phyloP scores from a whole-genome alignment of 1,139 yeast genomes.

The Kodamaea fungicola region DNA sequence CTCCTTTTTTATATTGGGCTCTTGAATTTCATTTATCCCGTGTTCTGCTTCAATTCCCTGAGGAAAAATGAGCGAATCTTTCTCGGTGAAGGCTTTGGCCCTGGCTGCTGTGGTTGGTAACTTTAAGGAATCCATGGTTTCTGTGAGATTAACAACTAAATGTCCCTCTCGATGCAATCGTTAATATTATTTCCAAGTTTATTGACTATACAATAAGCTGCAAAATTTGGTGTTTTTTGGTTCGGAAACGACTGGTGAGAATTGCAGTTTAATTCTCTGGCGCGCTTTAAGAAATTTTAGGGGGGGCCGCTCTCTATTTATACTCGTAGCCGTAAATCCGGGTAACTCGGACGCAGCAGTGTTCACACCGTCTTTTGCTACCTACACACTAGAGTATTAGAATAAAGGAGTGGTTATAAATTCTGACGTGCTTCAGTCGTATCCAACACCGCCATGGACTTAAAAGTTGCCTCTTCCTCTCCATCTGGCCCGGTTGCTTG shows the following conservation, averaged over 20 bases:
- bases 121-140: constrained; percentile 65
- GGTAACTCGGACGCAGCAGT: constrained; percentile 6
- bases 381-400: too few species aligned
- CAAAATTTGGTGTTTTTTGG: constrained; percentile 1
- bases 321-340: constrained; percentile 24
- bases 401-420: too few species aligned
- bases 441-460: too few species aligned
- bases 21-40: constrained; percentile 7
- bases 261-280: background rate
- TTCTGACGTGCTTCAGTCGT: too few species aligned
- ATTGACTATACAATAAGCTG: constrained; percentile 5
- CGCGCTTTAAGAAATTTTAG: constrained; percentile 5
- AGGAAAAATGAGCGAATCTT: constrained; percentile 63
- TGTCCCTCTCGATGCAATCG: constrained; percentile 32
- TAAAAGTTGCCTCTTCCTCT: too few species aligned
- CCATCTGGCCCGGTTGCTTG: too few species aligned
- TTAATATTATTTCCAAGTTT: constrained; percentile 1
- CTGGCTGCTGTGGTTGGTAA: constrained; percentile 80
- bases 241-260: constrained; percentile 5
- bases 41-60: constrained; percentile 36
- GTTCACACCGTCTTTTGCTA: too few species aligned
- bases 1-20: constrained; percentile 22
- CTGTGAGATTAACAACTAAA: constrained; percentile 38
- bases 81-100: constrained; percentile 72
- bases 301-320: constrained; percentile 21